phyloP scores from a whole-genome alignment of 768 basidiomycete species.

The Suillus occidentalis region DNA sequence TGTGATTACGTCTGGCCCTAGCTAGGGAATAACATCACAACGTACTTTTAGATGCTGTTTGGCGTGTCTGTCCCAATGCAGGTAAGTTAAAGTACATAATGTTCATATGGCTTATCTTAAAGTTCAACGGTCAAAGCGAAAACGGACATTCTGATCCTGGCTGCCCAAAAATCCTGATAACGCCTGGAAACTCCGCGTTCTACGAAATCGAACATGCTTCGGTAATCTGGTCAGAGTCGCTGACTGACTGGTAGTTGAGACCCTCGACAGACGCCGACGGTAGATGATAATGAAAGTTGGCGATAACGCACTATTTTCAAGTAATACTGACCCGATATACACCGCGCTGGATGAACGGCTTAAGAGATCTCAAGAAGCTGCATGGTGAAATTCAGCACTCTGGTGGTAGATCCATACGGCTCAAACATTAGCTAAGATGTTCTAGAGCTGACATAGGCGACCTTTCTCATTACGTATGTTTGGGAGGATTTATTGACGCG shows the following conservation, averaged over 20 bases:
- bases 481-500: slow-evolving; percentile 45
- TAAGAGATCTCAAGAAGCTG: background rate
- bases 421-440: background rate
- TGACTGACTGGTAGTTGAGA: background rate
- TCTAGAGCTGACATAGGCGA: slow-evolving; percentile 49
- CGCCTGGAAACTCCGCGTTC: background rate
- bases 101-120: background rate
- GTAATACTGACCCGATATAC: slow-evolving; percentile 5
- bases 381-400: slow-evolving; percentile 19
- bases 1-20: no score
- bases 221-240: background rate
- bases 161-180: no score
- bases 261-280: background rate
- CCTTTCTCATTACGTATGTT: slow-evolving; percentile 49
- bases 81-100: background rate
- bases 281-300: background rate
- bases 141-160: background rate
- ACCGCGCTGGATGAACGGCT: slow-evolving; percentile 16
- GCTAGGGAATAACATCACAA: background rate
- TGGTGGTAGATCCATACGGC: background rate
- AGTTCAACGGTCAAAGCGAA: background rate
- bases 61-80: background rate
- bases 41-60: background rate
- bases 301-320: background rate
- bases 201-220: background rate